These are phyloP conservation scores for Termitomyces sp. DNA, from an alignment of 768 basidiomycete species.

Conservation along the genomic window DNA sequence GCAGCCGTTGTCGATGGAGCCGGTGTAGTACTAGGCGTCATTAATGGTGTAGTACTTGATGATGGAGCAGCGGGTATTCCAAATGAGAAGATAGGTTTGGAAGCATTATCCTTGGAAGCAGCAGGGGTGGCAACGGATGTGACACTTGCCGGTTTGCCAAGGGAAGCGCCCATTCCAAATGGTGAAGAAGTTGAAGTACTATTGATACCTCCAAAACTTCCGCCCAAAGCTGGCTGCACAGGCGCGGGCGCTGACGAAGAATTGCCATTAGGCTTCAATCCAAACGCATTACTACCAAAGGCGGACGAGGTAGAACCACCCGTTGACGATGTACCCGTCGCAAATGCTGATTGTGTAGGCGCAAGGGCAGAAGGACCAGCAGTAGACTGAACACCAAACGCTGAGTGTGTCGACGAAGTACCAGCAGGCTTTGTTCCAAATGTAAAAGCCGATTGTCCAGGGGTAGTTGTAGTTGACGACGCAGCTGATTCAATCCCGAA, in stretches of 20 bases:
- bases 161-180: not conserved
- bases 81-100: slow-evolving; percentile 16
- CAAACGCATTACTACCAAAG: slow-evolving; percentile 4
- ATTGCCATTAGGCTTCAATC: not conserved
- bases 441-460: not conserved
- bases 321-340: not conserved
- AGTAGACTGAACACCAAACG: slow-evolving; percentile 6
- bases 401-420: slow-evolving; percentile 3
- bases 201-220: not conserved
- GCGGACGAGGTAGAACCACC: not conserved
- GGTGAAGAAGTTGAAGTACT: slow-evolving; percentile 7
- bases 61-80: slow-evolving; percentile 1
- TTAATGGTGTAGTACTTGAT: slow-evolving; percentile 4
- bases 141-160: slow-evolving; percentile 9
- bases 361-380: not conserved
- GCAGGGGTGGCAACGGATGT: not conserved
- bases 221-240: slow-evolving; percentile 2
- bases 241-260: not conserved
- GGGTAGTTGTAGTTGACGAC: not conserved
- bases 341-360: slow-evolving; percentile 4
- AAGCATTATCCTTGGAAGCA: slow-evolving; percentile 1
- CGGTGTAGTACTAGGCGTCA: slow-evolving; percentile 8
- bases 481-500: slow-evolving; percentile 8
- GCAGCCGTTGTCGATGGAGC: slow-evolving; percentile 5
- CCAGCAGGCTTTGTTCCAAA: slow-evolving; percentile 8